Evolutionary conservation across 495 filamentous ascomycete genomes (phyloP).

Genomic region (Lasiosphaeriaceae sp.): DNA sequence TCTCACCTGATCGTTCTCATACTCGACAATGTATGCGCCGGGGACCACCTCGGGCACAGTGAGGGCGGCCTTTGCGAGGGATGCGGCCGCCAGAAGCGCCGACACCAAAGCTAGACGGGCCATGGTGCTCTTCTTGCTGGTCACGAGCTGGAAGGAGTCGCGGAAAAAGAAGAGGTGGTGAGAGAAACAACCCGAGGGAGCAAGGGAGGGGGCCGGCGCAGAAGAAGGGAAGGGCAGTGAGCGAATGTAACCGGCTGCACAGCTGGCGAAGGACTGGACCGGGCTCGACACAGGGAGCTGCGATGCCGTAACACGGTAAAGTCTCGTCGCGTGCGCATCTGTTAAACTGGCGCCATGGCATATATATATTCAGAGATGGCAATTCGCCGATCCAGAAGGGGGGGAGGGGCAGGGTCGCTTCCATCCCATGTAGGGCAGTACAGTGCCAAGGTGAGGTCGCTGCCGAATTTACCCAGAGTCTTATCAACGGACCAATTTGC

Average conservation of each 20-base stretch:
- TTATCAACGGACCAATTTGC: constrained; percentile 24
- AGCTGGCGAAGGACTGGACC: constrained; percentile 9
- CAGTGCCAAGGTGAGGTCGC: constrained; percentile 13
- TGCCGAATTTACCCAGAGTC: constrained; percentile 30
- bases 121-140: constrained; percentile 15
- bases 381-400: too few relatives aligned
- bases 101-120: constrained; percentile 21
- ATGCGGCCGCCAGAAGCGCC: constrained; percentile 32
- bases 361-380: constrained; percentile 1
- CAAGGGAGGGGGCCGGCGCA: background rate
- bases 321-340: background rate
- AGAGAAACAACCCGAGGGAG: background rate
- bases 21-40: constrained; percentile 48
- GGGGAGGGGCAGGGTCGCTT: too few relatives aligned
- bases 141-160: background rate
- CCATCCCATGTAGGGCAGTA: constrained; percentile 5
- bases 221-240: constrained; percentile 8
- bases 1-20: constrained; percentile 42
- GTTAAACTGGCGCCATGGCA: constrained; percentile 9
- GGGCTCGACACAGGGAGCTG: constrained; percentile 9
- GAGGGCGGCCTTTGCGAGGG: constrained; percentile 24
- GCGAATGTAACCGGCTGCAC: constrained; percentile 6
- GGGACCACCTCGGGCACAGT: constrained; percentile 26
- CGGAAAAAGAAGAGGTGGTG: background rate
- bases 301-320: constrained; percentile 1